Evolutionary conservation across 139 green algal species (phyloP).

Genomic region (Chlorokybus atmophyticus): DNA sequence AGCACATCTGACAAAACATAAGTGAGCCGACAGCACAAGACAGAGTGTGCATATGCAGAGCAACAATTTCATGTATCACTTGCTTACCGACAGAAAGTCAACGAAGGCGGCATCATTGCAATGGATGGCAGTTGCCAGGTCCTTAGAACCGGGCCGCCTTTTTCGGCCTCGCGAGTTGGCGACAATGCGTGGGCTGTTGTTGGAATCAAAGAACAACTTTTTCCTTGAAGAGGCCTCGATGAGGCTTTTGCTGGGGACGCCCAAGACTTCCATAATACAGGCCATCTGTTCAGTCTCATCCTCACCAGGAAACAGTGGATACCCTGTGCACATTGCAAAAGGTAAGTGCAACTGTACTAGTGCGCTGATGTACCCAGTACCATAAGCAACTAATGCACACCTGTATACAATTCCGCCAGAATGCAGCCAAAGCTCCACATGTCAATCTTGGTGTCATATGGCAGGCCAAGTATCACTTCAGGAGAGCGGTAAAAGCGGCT

Average conservation of each 20-base stretch:
- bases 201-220: slow-evolving; percentile 64
- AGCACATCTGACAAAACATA: slow-evolving; percentile 38
- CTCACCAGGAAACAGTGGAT: slow-evolving; percentile 55
- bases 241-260: slow-evolving; percentile 43
- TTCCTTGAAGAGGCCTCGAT: slow-evolving; percentile 41
- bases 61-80: too few species aligned
- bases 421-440: slow-evolving; percentile 95
- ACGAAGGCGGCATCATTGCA: slow-evolving; percentile 43
- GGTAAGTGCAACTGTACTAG: too few species aligned
- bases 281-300: slow-evolving; percentile 20
- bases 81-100: too few species aligned
- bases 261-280: slow-evolving; percentile 24
- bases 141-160: slow-evolving; percentile 27
- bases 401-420: slow-evolving; percentile 69
- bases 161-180: slow-evolving; percentile 43
- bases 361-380: too few species aligned
- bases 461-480: slow-evolving; percentile 57
- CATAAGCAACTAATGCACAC: too few species aligned
- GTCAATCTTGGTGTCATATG: slow-evolving; percentile 52
- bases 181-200: slow-evolving; percentile 32
- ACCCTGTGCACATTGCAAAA: too few species aligned
- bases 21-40: too few species aligned
- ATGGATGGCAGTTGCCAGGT: slow-evolving; percentile 29
- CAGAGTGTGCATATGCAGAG: too few species aligned
- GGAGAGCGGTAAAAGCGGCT: slow-evolving; percentile 84